These are phyloP conservation scores for Colletotrichum lentis DNA, from an alignment of 2,329 filamentous ascomycete genomes.

Conservation along the genomic window DNA sequence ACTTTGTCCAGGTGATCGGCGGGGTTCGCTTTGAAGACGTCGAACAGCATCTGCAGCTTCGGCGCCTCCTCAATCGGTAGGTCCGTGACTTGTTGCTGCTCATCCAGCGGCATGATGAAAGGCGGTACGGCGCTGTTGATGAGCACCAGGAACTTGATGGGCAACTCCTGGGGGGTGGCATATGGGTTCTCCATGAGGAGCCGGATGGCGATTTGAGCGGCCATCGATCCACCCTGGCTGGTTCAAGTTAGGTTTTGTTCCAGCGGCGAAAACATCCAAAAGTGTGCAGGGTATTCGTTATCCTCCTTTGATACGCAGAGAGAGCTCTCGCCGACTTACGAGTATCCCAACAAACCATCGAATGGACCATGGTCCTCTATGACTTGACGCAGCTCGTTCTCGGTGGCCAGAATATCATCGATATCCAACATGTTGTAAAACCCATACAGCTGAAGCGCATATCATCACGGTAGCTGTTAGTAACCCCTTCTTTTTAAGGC, in stretches of 20 bases:
- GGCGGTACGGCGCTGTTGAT: constrained; percentile 22
- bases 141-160: constrained; percentile 18
- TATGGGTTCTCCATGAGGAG: constrained; percentile 15
- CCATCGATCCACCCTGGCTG: not conserved
- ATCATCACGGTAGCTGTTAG: not conserved
- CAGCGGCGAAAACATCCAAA: not conserved
- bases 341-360: constrained; percentile 18
- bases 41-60: not conserved
- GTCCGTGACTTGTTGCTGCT: not conserved
- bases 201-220: constrained; percentile 17
- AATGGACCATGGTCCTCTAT: constrained; percentile 20
- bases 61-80: not conserved
- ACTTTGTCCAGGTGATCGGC: not conserved
- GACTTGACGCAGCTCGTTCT: constrained; percentile 19
- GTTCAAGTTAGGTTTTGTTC: not conserved
- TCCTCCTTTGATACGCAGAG: not conserved
- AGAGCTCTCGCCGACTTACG: not conserved
- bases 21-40: not conserved
- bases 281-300: not conserved
- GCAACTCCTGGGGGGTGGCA: constrained; percentile 15
- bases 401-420: constrained; percentile 16
- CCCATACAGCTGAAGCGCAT: constrained; percentile 10
- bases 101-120: constrained; percentile 15
- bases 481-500: not conserved
- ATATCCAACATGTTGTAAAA: constrained; percentile 24